Evolutionary conservation across 192 early-diverging fungal species (phyloP).

Genomic region (Podila horticola): DNA sequence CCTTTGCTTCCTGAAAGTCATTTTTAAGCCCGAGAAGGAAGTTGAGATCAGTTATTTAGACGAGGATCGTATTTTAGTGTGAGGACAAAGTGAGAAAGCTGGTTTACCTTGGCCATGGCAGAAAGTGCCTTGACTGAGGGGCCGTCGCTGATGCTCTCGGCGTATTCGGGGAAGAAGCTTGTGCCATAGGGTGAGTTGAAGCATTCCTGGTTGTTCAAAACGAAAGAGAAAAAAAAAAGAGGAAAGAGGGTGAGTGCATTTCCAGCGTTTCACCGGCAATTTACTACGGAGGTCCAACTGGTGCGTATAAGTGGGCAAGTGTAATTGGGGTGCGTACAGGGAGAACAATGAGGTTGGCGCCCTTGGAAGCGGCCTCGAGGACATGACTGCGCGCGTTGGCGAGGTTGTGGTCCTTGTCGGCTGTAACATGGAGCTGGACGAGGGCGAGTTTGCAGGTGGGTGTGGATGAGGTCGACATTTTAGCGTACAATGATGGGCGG

Average conservation of each 20-base stretch:
- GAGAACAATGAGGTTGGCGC: constrained; percentile 91
- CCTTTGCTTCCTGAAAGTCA: constrained; percentile 68
- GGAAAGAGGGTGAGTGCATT: background rate
- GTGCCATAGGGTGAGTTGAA: constrained; percentile 99
- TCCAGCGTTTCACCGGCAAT: too few relatives aligned
- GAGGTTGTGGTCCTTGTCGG: constrained; percentile 85
- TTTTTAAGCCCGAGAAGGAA: background rate
- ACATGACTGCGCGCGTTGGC: constrained; percentile 79
- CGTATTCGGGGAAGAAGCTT: constrained; percentile 88
- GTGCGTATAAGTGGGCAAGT: background rate
- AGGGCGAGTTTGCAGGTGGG: constrained; percentile 72
- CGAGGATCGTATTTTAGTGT: background rate
- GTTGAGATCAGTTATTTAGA: background rate
- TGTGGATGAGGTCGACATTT: constrained; percentile 13
- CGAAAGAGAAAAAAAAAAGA: background rate
- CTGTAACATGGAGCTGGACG: constrained; percentile 82
- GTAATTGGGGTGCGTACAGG: constrained; percentile 62
- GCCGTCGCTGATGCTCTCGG: constrained; percentile 82
- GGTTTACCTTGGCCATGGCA: constrained; percentile 76
- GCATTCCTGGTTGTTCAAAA: constrained; percentile 74
- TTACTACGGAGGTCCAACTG: too few relatives aligned
- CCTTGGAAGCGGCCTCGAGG: constrained; percentile 82
- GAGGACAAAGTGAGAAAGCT: background rate
- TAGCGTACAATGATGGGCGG: too few relatives aligned
- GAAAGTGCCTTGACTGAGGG: constrained; percentile 79